Evolutionary conservation across 495 filamentous ascomycete genomes (phyloP), one percentile per base, ranked within the genome.

Genomic region (Polyplosphaeria fusca): DNA sequence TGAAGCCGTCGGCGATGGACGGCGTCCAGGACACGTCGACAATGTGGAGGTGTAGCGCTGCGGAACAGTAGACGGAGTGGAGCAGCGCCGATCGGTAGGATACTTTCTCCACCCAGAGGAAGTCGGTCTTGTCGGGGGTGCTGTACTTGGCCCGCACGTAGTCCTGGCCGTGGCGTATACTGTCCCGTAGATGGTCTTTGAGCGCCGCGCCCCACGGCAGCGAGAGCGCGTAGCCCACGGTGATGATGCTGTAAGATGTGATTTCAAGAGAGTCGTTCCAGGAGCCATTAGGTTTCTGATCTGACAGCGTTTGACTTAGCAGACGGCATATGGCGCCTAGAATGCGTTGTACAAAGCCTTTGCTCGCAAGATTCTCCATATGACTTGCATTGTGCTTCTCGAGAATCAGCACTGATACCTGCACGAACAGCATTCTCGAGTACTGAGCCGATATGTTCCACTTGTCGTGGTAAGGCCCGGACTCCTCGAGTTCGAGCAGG

Each of bases 41-140:
- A 35, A 49, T 49, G 4, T 5, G 43, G 50, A 26, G 12, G 11
- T 66, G 58, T 4, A 65, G 16, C 2, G 75, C 74, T 0, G 73
- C 64, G 5, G 74, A 46, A 25, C 50, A 64, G 46, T 76, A 77
- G 2, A 66, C 56, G 35, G 71, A 23, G 0, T 61, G 52, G 2
- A 77, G 56, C 2, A 70, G 39, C 1, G 44, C 16, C 2, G 67
- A 74, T 19, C 50, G 49, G 48, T 73, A 77, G 4, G 61, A 66
- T 26, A 72, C 69, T 47, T 77, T 77, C 45, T 76, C 73, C 5
- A 76, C 67, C 74, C 75, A 77, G 2, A 74, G 19, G 30, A 24
- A 57, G 44, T 37, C 5, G 18, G 4, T 26, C 5, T 49, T 16
- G 2, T 11, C 27, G n/a, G 5, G 11, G 18, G 18, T 40, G 7